Percentiles rank a stretch among this genome's conserved stretches.
Evolutionary conservation across 108 stramenopile species (phyloP).

Genomic region (Heterococcus sp.): DNA sequence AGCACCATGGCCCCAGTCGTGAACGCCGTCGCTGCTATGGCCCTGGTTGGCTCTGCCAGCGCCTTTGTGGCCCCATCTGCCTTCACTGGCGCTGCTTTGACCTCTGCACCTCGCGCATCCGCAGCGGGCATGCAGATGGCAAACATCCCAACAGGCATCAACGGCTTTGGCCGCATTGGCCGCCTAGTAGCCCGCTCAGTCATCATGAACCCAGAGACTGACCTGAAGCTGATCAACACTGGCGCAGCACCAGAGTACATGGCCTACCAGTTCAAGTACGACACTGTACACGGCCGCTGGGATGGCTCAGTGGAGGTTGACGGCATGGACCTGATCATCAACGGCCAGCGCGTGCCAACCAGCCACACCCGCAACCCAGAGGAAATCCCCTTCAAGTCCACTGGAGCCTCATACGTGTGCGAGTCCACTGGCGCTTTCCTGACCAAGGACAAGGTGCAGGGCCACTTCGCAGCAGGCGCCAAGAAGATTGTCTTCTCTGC

Average conservation of each 20-base stretch:
- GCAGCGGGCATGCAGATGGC: constrained; percentile 27
- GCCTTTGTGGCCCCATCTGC: constrained; percentile 44
- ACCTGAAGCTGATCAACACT: constrained; percentile 90
- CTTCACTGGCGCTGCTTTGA: constrained; percentile 23
- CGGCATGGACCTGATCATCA: constrained; percentile 91
- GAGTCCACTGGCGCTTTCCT: constrained; percentile 99
- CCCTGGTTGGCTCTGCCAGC: constrained; percentile 40
- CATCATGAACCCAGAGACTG: constrained; percentile 81
- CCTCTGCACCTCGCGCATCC: constrained; percentile 6
- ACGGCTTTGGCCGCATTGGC: constrained; percentile 99
- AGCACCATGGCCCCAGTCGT: constrained; percentile 33
- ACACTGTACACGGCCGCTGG: constrained; percentile 97
- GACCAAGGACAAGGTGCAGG: constrained; percentile 86
- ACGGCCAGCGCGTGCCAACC: constrained; percentile 88
- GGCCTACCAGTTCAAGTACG: constrained; percentile 99
- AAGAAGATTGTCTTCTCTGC: constrained; percentile 99
- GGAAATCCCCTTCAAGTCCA: constrained; percentile 89
- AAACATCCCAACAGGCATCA: constrained; percentile 61
- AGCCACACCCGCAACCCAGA: constrained; percentile 90
- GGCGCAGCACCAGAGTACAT: constrained; percentile 97
- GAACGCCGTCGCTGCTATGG: constrained; percentile 43
- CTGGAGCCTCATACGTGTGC: constrained; percentile 95
- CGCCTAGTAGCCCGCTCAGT: constrained; percentile 93
- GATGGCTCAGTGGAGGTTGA: constrained; percentile 92
- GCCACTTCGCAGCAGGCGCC: constrained; percentile 95